Percentiles rank a stretch among this genome's conserved stretches.
Evolutionary conservation across 2,329 filamentous ascomycete species (phyloP).

Genomic region (Colletotrichum caudatum): DNA sequence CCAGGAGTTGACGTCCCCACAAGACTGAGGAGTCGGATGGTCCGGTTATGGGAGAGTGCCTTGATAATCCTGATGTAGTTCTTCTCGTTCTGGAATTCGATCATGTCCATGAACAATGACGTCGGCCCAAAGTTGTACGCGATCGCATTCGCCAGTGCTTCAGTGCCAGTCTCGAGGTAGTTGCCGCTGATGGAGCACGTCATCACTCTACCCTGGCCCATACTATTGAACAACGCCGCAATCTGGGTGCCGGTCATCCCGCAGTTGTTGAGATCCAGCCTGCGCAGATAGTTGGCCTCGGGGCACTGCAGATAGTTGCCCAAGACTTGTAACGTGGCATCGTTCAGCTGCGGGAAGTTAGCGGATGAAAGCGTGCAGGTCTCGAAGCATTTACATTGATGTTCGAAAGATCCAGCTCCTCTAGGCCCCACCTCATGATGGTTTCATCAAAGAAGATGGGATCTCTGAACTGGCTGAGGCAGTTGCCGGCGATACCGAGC

Average conservation of each 20-base stretch:
- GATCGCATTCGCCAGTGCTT: constrained; percentile 62
- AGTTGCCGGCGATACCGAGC: constrained; percentile 64
- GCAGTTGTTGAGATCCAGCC: constrained; percentile 64
- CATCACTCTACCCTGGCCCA: constrained; percentile 61
- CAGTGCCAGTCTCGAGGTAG: constrained; percentile 64
- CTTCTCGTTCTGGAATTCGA: constrained; percentile 65
- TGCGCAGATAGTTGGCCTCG: constrained; percentile 56
- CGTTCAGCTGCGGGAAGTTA: constrained; percentile 56
- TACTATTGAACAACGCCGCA: constrained; percentile 62
- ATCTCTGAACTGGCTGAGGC: constrained; percentile 59
- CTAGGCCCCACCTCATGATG: constrained; percentile 59
- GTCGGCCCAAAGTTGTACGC: constrained; percentile 61
- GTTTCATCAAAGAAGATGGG: constrained; percentile 61
- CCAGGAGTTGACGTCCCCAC: constrained; percentile 65
- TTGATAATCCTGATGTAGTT: constrained; percentile 64
- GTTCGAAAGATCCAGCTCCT: constrained; percentile 66
- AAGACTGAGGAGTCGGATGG: constrained; percentile 65
- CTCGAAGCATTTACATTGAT: constrained; percentile 58
- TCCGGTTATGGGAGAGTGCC: constrained; percentile 62
- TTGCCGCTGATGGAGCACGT: constrained; percentile 65
- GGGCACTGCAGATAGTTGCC: constrained; percentile 59
- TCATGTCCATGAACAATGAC: constrained; percentile 66
- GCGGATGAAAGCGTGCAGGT: constrained; percentile 34
- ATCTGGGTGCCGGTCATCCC: constrained; percentile 63
- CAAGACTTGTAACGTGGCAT: constrained; percentile 60